These are phyloP conservation scores for Trametes punicea DNA, from an alignment of 768 basidiomycete genomes.

Conservation along the genomic window DNA sequence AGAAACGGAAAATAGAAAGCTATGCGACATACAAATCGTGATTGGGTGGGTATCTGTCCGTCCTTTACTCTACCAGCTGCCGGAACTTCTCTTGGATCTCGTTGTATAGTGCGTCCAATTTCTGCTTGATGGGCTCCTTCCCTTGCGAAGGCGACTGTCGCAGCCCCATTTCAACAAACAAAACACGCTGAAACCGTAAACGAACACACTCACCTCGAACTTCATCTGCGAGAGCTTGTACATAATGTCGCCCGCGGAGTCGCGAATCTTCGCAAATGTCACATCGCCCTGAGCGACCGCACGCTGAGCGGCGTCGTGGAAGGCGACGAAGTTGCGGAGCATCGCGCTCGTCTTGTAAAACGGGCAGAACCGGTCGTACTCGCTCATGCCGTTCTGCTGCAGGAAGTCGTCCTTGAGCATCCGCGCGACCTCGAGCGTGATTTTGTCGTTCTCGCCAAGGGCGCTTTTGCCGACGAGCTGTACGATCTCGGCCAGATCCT, in stretches of 20 bases:
- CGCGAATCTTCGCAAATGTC: slow-evolving; percentile 85
- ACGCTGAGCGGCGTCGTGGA: slow-evolving; percentile 87
- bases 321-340: slow-evolving; percentile 91
- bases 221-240: slow-evolving; percentile 99
- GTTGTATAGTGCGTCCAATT: slow-evolving; percentile 71
- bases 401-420: slow-evolving; percentile 98
- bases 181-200: neutral
- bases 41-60: slow-evolving; percentile 20
- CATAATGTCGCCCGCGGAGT: slow-evolving; percentile 81
- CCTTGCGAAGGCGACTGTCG: slow-evolving; percentile 86
- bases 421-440: slow-evolving; percentile 93
- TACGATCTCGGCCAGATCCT: slow-evolving; percentile 97
- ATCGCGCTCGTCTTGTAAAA: slow-evolving; percentile 99
- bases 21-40: slow-evolving; percentile 17
- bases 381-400: slow-evolving; percentile 98
- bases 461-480: slow-evolving; percentile 99
- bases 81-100: slow-evolving; percentile 95
- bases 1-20: neutral
- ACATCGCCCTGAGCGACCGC: slow-evolving; percentile 81
- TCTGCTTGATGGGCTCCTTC: slow-evolving; percentile 76
- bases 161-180: neutral
- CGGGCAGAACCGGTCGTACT: slow-evolving; percentile 95
- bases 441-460: slow-evolving; percentile 95
- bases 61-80: slow-evolving; percentile 68
- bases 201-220: slow-evolving; percentile 69